Evolutionary conservation across 495 filamentous ascomycete species (phyloP), one percentile per base, ranked within the genome.

Genomic region (Rhypophila decipiens): DNA sequence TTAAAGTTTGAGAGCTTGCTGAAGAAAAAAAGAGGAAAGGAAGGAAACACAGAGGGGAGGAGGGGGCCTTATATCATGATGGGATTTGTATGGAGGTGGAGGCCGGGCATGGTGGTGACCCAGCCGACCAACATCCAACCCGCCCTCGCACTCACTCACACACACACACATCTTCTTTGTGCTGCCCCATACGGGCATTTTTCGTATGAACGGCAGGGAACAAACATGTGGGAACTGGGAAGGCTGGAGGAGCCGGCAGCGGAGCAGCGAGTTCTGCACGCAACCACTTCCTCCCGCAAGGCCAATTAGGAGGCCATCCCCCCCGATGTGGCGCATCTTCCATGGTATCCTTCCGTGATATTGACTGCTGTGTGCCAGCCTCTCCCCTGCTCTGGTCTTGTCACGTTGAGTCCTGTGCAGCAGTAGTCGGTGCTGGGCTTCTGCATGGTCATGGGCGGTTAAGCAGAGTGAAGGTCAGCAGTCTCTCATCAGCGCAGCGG

Each of bases 1-100:
- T 72, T 64, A 73, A 70, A 69, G 67, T 77, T 80, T 82, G 80
- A 80, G 70, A 74, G 75, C 84, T 87, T 86, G 85, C 84, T 83
- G 78, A 73, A 77, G 82, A 83, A 71, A 73, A 63, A 78, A 82
- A 63, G 69, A 63, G 66, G 61, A 66, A 58, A 64, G 56, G 58
- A 54, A 60, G 55, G 49, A 65, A 65, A 56, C 50, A 52, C 55
- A 56, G 63, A 53, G 49, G 60, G 55, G 66, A 55, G 54, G 60
- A 52, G 60, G 71, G 56, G 61, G 64, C 27, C 64, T 76, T 74
- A 74, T 74, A 74, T 63, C 41, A 64, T 64, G 51, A 52, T 47
- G 61, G 58, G 55, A 56, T 51, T 46, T 45, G n/a, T 17, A 38
- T 48, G 41, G 47, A 51, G 40, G 52, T 42, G 45, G 44, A 45